Conservation (phyloP, 2,329 filamentous ascomycete species). For the Phaeosphaeria sp. region DNA sequence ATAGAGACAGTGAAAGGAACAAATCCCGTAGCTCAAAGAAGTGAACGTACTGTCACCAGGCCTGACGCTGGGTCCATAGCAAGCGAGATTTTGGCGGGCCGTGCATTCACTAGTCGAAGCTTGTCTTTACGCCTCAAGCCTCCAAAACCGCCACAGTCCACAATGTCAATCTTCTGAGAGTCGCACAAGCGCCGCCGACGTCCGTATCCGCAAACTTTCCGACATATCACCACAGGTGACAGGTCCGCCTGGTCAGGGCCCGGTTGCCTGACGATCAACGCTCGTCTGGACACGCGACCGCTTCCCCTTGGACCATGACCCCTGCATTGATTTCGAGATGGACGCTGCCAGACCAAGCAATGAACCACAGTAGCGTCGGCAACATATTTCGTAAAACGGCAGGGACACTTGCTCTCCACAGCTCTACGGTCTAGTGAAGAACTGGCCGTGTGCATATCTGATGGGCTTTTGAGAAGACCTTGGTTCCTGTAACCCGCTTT, state of each 20-base stretch:
- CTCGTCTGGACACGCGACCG: not conserved
- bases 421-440: not conserved
- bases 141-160: constrained; percentile 1
- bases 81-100: constrained; percentile 4
- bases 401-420: not conserved
- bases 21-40: not conserved
- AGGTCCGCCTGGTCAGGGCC: not conserved
- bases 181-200: not conserved
- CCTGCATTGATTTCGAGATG: constrained; percentile 1
- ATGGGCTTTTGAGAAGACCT: not conserved
- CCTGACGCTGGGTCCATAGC: not conserved
- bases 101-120: constrained; percentile 13
- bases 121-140: constrained; percentile 21
- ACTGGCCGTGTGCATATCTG: not conserved
- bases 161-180: not conserved
- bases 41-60: constrained; percentile 1
- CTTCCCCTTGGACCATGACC: not conserved
- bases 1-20: not conserved
- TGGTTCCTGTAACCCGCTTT: too few relatives aligned
- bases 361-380: constrained; percentile 3
- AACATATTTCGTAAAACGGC: not conserved
- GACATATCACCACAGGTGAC: not conserved
- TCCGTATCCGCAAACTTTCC: not conserved
- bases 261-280: not conserved
- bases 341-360: constrained; percentile 1